Percentiles rank a stretch among this genome's conserved stretches.
phyloP scores from a whole-genome alignment of 192 early-diverging fungal species.

The Obelidium mucronatum region DNA sequence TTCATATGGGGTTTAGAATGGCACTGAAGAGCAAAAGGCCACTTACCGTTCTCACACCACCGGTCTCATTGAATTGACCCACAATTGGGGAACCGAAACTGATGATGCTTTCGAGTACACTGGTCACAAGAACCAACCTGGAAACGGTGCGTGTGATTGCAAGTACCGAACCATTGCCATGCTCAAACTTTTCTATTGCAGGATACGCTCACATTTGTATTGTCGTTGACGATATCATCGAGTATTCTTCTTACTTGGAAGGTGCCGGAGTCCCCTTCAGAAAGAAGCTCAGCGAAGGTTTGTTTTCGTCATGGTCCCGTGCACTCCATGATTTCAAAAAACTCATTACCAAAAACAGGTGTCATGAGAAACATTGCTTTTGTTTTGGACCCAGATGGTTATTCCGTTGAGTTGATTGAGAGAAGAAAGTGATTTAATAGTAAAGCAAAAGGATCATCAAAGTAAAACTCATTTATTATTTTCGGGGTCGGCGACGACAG shows the following conservation, averaged over 20 bases:
- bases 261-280: constrained; percentile 13
- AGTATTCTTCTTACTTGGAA: constrained; percentile 17
- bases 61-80: constrained; percentile 27
- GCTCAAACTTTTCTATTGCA: not conserved
- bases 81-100: constrained; percentile 30
- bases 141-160: constrained; percentile 12
- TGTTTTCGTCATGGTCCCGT: not conserved
- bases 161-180: not conserved
- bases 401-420: constrained; percentile 29
- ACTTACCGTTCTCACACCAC: constrained; percentile 4
- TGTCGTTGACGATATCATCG: constrained; percentile 24
- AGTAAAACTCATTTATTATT: not conserved
- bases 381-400: constrained; percentile 32
- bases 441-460: not conserved
- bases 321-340: not conserved
- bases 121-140: constrained; percentile 22
- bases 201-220: constrained; percentile 28
- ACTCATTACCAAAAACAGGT: not conserved
- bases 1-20: not conserved
- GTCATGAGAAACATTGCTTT: constrained; percentile 34
- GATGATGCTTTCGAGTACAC: constrained; percentile 20
- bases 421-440: not conserved
- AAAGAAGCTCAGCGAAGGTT: constrained; percentile 20
- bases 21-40: constrained; percentile 8
- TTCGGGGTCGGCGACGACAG: not conserved